Percentiles rank a stretch among this genome's conserved stretches.
Evolutionary conservation across 2,329 filamentous ascomycete species (phyloP).

Genomic region (Arthrobotrys conoides): DNA sequence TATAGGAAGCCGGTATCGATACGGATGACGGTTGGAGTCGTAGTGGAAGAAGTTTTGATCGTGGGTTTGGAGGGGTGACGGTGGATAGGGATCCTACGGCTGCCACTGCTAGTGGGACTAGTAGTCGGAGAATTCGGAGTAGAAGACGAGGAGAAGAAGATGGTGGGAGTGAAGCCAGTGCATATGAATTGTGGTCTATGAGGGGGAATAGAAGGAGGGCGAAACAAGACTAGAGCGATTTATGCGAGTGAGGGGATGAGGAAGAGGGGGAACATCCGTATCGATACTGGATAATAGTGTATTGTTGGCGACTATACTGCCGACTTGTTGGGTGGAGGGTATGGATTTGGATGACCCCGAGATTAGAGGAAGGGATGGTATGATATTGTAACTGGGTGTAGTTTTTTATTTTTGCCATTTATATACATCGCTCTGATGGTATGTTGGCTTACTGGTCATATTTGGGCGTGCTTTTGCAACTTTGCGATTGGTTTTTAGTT

Average conservation of each 20-base stretch:
- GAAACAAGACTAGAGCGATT: conserved; percentile 43
- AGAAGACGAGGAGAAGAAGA: conserved; percentile 32
- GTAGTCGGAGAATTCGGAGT: conserved; percentile 26
- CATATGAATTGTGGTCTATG: conserved; percentile 42
- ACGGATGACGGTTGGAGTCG: conserved; percentile 54
- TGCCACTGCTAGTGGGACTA: conserved; percentile 34
- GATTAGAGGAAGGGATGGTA: background rate
- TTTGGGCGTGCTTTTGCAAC: conserved; percentile 21
- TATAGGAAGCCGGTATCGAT: conserved; percentile 61
- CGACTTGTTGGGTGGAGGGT: conserved; percentile 10
- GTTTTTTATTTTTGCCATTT: conserved; percentile 25
- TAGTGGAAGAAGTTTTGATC: conserved; percentile 15
- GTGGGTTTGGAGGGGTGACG: conserved; percentile 25
- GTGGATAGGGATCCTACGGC: conserved; percentile 7
- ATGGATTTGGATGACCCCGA: conserved; percentile 24
- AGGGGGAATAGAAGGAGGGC: conserved; percentile 40
- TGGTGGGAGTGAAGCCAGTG: conserved; percentile 6
- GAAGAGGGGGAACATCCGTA: conserved; percentile 57
- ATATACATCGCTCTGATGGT: conserved; percentile 18
- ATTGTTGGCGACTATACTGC: conserved; percentile 30
- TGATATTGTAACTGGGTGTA: background rate
- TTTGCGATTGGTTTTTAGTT: conserved; percentile 2
- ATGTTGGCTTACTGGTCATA: conserved; percentile 25
- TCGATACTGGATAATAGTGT: conserved; percentile 53
- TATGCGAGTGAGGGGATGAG: conserved; percentile 6